Conservation (phyloP, 495 filamentous ascomycete species). For the Astrothelium macrocarpum region DNA sequence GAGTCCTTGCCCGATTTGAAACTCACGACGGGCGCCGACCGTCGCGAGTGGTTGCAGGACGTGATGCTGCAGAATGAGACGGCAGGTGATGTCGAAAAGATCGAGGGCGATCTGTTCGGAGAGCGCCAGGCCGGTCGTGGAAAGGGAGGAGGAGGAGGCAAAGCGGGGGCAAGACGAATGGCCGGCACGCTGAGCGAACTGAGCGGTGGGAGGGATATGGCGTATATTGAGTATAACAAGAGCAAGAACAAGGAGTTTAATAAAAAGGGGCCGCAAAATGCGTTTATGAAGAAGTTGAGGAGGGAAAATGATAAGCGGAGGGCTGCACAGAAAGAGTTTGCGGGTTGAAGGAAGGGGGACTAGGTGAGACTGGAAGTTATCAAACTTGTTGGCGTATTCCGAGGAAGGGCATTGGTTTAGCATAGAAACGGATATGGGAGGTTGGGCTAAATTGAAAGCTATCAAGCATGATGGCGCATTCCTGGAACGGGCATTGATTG, state of each 20-base stretch:
- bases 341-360: neutral
- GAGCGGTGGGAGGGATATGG: slow-evolving; percentile 89
- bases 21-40: slow-evolving; percentile 69
- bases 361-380: neutral
- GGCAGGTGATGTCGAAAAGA: slow-evolving; percentile 63
- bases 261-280: slow-evolving; percentile 56
- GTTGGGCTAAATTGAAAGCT: neutral
- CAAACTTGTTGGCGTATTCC: neutral
- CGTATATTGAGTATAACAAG: slow-evolving; percentile 80
- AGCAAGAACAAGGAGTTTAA: slow-evolving; percentile 72
- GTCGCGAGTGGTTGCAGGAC: slow-evolving; percentile 78
- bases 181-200: slow-evolving; percentile 79
- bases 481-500: neutral
- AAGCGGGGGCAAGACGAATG: slow-evolving; percentile 55
- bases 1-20: slow-evolving; percentile 72
- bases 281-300: slow-evolving; percentile 73
- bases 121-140: slow-evolving; percentile 38
- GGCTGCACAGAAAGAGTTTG: slow-evolving; percentile 26
- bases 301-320: slow-evolving; percentile 60
- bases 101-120: slow-evolving; percentile 76
- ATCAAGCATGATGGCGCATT: neutral
- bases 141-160: slow-evolving; percentile 36
- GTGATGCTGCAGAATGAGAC: slow-evolving; percentile 88
- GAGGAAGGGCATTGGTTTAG: neutral
- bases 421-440: too few species aligned